phyloP scores from a whole-genome alignment of 305 asterid genomes.

The Coffea humblotiana region DNA sequence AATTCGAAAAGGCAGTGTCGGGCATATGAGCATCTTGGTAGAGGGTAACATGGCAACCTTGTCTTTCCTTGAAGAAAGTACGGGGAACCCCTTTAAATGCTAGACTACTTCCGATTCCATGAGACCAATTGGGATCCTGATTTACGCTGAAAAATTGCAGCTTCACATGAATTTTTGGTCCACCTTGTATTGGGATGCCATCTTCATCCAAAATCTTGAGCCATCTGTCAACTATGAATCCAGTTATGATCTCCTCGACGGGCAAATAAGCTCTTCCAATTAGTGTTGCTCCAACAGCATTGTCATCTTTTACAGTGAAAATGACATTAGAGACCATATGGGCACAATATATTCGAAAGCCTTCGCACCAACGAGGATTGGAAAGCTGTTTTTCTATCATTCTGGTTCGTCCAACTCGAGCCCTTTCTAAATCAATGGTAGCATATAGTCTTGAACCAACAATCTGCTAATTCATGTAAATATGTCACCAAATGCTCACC shows the following conservation, averaged over 20 bases:
- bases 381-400: conserved; percentile 43
- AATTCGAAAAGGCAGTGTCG: conserved; percentile 40
- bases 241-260: conserved; percentile 50
- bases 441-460: conserved; percentile 61
- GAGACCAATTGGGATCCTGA: conserved; percentile 61
- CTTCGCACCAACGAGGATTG: conserved; percentile 68
- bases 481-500: too few relatives aligned
- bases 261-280: conserved; percentile 75
- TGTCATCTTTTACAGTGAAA: conserved; percentile 61
- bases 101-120: conserved; percentile 47
- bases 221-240: conserved; percentile 56
- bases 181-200: conserved; percentile 47
- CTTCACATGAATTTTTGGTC: conserved; percentile 61
- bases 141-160: conserved; percentile 45
- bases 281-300: conserved; percentile 68
- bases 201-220: conserved; percentile 56
- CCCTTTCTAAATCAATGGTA: conserved; percentile 72
- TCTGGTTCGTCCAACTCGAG: conserved; percentile 72
- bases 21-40: conserved; percentile 74
- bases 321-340: conserved; percentile 56
- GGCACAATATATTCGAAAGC: conserved; percentile 67
- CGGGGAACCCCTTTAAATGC: conserved; percentile 56
- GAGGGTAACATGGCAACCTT: conserved; percentile 56
- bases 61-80: conserved; percentile 66
- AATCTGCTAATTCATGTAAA: conserved; percentile 26